phyloP scores from a whole-genome alignment of 805 yeast species.

The Wickerhamomyces chambardii region DNA sequence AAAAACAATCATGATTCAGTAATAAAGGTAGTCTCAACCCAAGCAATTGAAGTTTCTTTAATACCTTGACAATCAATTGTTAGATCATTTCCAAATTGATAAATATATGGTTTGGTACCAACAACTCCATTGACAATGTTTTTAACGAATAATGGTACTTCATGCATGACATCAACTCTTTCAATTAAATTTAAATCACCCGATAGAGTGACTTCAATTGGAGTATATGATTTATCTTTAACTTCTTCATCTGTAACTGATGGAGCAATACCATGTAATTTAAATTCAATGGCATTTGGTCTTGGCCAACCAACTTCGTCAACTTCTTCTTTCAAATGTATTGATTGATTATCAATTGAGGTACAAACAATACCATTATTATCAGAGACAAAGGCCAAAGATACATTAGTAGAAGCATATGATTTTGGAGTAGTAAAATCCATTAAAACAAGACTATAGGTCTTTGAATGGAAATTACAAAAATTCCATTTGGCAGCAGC shows the following conservation, averaged over 20 bases:
- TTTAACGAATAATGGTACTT: conserved; percentile 90
- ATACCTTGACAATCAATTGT: conserved; percentile 32
- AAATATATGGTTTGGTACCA: conserved; percentile 94
- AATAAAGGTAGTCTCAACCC: conserved; percentile 78
- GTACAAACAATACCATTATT: conserved; percentile 55
- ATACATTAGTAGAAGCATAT: conserved; percentile 75
- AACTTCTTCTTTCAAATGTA: conserved; percentile 42
- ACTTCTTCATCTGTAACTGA: conserved; percentile 33
- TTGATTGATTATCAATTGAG: conserved; percentile 55
- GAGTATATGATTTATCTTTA: conserved; percentile 22
- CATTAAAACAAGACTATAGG: conserved; percentile 76
- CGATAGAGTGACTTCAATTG: conserved; percentile 36
- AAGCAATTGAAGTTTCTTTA: conserved; percentile 56
- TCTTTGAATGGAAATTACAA: conserved; percentile 73
- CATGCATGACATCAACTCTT: conserved; percentile 96
- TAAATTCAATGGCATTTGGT: conserved; percentile 61
- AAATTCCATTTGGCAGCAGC: conserved; percentile 98
- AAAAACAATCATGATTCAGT: conserved; percentile 15
- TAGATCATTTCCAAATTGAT: conserved; percentile 74
- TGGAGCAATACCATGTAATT: conserved; percentile 39
- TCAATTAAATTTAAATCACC: conserved; percentile 70
- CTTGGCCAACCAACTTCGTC: conserved; percentile 89
- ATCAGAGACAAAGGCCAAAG: conserved; percentile 66
- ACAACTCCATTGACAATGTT: conserved; percentile 90
- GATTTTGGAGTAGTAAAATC: conserved; percentile 93